A percentile compares a stretch with the other conserved stretches of the same genome.
phyloP scores from a whole-genome alignment of 2,329 filamentous ascomycete genomes.

The Knoxdaviesia proteae region DNA sequence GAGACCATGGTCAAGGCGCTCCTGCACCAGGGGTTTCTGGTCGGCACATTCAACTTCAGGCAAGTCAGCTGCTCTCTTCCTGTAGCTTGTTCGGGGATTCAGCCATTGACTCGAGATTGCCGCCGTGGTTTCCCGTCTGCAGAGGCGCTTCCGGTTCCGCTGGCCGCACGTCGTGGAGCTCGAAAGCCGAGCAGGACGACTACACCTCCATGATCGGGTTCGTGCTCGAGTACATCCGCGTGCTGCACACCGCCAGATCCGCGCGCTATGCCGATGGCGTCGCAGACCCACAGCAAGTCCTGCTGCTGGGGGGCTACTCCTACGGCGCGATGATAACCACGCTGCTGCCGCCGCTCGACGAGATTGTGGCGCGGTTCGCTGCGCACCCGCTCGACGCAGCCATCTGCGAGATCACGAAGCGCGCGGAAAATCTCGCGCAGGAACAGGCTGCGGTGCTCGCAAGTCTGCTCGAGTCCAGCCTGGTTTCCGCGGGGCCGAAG shows the following conservation, averaged over 20 bases:
- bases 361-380: constrained; percentile 39
- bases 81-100: not conserved
- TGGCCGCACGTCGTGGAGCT: constrained; percentile 74
- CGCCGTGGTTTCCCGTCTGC: not conserved
- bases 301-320: constrained; percentile 64
- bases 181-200: constrained; percentile 59
- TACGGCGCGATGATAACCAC: constrained; percentile 73
- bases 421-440: constrained; percentile 46
- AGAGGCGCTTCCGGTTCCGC: constrained; percentile 60
- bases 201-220: constrained; percentile 72
- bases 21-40: constrained; percentile 49
- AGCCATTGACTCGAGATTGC: too few species aligned
- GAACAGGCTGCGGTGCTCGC: constrained; percentile 32
- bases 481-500: constrained; percentile 9
- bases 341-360: constrained; percentile 41
- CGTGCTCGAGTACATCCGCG: constrained; percentile 50
- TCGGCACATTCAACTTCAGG: constrained; percentile 87
- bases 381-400: constrained; percentile 30
- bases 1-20: constrained; percentile 42
- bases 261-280: constrained; percentile 1
- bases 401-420: constrained; percentile 46
- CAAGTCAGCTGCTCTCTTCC: constrained; percentile 15
- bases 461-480: constrained; percentile 13
- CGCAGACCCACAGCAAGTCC: constrained; percentile 10
- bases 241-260: constrained; percentile 22